Conservation (phyloP, 2,329 filamentous ascomycete species). For the Thielaviopsis ethacetica region DNA sequence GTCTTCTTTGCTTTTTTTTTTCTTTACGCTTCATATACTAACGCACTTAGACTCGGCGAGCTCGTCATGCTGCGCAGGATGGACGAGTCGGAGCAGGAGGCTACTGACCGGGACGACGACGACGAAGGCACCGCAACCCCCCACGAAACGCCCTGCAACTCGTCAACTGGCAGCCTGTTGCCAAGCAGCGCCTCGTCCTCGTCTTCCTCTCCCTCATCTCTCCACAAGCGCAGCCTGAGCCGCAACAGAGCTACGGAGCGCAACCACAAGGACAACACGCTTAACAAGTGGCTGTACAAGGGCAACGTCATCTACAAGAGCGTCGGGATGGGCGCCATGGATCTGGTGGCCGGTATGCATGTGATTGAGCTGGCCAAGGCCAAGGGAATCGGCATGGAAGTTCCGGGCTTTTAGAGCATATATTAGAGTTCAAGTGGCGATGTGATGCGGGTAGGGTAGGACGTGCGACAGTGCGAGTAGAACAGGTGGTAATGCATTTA, state of each 20-base stretch:
- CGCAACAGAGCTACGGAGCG: constrained; percentile 14
- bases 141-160: constrained; percentile 4
- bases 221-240: constrained; percentile 14
- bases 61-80: constrained; percentile 41
- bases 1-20: neutral
- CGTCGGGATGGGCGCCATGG: constrained; percentile 51
- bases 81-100: constrained; percentile 4
- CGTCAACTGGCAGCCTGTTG: neutral
- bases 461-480: too few species aligned
- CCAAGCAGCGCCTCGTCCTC: neutral
- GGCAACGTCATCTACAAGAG: constrained; percentile 56
- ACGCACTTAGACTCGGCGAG: constrained; percentile 48
- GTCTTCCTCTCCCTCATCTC: neutral
- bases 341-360: constrained; percentile 43
- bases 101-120: constrained; percentile 1
- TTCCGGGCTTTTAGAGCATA: constrained; percentile 32
- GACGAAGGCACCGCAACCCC: neutral
- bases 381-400: constrained; percentile 35
- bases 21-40: constrained; percentile 9
- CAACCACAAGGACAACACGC: constrained; percentile 27
- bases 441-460: constrained; percentile 6
- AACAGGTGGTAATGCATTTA: neutral
- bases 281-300: constrained; percentile 38
- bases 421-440: neutral
- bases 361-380: constrained; percentile 38